Base-by-base conservation (phyloP, 2,329 filamentous ascomycete species). In the Fusarium oxysporum region DNA sequence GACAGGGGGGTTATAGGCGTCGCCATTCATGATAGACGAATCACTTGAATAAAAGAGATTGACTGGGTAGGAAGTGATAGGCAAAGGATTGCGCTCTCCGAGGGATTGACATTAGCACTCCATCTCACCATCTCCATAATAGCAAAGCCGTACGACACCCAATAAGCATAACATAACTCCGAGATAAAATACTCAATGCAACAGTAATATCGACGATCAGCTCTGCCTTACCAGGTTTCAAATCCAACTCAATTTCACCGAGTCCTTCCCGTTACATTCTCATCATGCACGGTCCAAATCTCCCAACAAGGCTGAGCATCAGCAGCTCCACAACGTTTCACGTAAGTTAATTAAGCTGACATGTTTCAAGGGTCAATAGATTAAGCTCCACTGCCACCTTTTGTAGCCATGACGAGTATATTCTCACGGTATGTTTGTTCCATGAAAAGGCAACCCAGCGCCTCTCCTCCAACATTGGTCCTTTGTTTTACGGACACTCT, bases 401-500 rank as follows among this genome's bases (percentile, higher is more conserved):
- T 11, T 21, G 6, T 30, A 45, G 19, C 30, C 28, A n/a, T 19
- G 30, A 17, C 32, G 21, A 23, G 28, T n/a, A 38, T n/a, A 23
- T 37, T 10, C 35, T 23, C 28, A 47, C 4, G 17, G 19, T 16
- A 30, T 7, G 35, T 40, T 43, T 23, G 30, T 7, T 41, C n/a
- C 45, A 60, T 67, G 62, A 66, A 67, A 66, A 66, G 64, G 38
- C 23, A 56, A 35, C 21, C 8, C 28, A 43, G 33, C 25, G 50
- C 25, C 47, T 48, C 17, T 5, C 30, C 9, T 65, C 41, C 7
- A 25, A 30, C 58, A 11, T 17, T 16, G 23, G 8, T 23, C 37
- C 25, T n/a, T 9, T 7, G 21, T 16, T 23, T 11, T 28, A 48
- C 50, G 14, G 43, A 57, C 19, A 50, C 17, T 33, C 38, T 38